Percentiles rank a stretch among this genome's conserved stretches.
These are phyloP conservation scores for Cephaloascus albidus DNA, from an alignment of 805 yeast genomes.

Conservation along the genomic window DNA sequence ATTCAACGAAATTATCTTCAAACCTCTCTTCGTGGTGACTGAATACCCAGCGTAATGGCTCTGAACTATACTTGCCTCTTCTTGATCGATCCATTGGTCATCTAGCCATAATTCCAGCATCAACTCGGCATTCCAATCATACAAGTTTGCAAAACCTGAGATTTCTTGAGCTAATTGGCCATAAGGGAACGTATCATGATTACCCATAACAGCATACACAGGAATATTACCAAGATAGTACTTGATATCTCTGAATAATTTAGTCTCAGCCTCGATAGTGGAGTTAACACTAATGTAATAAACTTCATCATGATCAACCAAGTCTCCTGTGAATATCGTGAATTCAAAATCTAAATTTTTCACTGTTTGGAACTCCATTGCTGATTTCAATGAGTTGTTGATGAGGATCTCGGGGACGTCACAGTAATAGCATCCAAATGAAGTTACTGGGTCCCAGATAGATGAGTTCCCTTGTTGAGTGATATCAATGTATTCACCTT, in stretches of 20 bases:
- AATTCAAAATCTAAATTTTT: conserved; percentile 39
- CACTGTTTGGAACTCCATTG: conserved; percentile 20
- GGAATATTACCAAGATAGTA: conserved; percentile 40
- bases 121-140: conserved; percentile 4
- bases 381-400: conserved; percentile 44
- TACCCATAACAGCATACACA: conserved; percentile 55
- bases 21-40: conserved; percentile 22
- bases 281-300: conserved; percentile 36
- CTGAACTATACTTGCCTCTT: conserved; percentile 1
- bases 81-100: conserved; percentile 2
- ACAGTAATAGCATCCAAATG: conserved; percentile 54
- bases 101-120: conserved; percentile 1
- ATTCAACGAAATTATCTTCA: conserved; percentile 28
- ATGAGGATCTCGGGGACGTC: conserved; percentile 58
- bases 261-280: conserved; percentile 45
- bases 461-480: conserved; percentile 16
- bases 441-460: conserved; percentile 43
- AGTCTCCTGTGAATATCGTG: conserved; percentile 64
- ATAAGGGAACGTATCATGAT: conserved; percentile 67
- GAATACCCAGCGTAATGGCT: conserved; percentile 31
- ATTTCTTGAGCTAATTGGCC: conserved; percentile 54
- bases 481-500: conserved; percentile 24
- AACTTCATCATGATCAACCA: conserved; percentile 57
- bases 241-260: conserved; percentile 44
- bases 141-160: conserved; percentile 27